Evolutionary conservation across 225 moss, liverwort and hornwort genomes (phyloP).

Genomic region (Pseudisothecium myosuroides): DNA sequence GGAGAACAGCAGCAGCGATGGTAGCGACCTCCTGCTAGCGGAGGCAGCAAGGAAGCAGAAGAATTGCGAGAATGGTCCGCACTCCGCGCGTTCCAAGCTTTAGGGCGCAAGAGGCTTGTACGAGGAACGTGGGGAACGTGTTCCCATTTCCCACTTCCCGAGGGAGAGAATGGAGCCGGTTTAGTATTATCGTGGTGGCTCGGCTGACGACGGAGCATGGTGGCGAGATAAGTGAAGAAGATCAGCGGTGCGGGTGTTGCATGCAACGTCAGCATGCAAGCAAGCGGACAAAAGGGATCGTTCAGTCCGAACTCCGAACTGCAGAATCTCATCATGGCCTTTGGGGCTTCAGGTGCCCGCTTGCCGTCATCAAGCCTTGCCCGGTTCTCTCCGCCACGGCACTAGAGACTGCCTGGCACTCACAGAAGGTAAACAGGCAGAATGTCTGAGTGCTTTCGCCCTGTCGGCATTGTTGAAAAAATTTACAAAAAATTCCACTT

Average conservation of each 20-base stretch:
- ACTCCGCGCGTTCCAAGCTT: neutral
- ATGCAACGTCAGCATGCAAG: neutral
- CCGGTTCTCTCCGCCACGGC: neutral
- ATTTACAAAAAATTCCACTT: too few relatives aligned
- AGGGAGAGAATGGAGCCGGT: neutral
- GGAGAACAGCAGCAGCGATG: neutral
- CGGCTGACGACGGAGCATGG: neutral
- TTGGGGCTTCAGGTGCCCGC: neutral
- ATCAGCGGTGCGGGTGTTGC: neutral
- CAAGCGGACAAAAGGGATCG: neutral
- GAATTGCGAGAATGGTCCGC: neutral
- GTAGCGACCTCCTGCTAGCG: neutral
- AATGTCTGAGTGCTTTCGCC: too few relatives aligned
- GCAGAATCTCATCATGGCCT: neutral
- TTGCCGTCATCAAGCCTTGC: neutral
- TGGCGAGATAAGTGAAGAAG: neutral
- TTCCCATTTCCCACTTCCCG: neutral
- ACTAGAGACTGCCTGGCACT: too few relatives aligned
- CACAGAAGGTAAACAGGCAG: too few relatives aligned
- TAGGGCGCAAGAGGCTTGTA: neutral
- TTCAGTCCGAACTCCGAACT: neutral
- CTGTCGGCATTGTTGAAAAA: too few relatives aligned
- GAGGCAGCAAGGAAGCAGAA: neutral
- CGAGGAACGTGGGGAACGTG: neutral
- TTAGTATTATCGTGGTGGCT: neutral